A percentile compares a stretch with the other conserved stretches of the same genome.
phyloP scores from a whole-genome alignment of 2,329 filamentous ascomycete genomes.

The Cytospora schulzeri region DNA sequence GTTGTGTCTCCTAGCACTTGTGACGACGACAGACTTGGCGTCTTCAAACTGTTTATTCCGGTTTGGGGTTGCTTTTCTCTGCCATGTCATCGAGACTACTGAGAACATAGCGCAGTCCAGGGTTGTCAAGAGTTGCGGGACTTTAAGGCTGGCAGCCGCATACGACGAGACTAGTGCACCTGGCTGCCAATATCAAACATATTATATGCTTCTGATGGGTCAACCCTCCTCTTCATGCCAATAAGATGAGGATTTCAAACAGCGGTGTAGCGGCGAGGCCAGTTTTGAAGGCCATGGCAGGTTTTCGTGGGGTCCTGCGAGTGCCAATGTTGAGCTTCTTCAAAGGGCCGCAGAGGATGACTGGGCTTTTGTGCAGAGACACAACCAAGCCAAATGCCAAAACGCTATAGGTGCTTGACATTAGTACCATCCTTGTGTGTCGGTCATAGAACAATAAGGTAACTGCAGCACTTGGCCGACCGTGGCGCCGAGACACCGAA shows the following conservation, averaged over 20 bases:
- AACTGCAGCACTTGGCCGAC: not conserved
- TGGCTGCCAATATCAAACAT: not conserved
- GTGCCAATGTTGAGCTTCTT: not conserved
- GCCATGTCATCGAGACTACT: not conserved
- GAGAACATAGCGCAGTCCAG: not conserved
- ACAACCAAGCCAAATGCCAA: not conserved
- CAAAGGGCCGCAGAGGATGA: not conserved
- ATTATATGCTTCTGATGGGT: constrained; percentile 3
- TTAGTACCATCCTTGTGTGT: not conserved
- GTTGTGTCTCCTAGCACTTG: not conserved
- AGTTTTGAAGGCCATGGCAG: not conserved
- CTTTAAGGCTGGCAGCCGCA: constrained; percentile 6
- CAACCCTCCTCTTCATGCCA: not conserved
- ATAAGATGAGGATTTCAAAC: constrained; percentile 2
- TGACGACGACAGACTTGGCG: not conserved
- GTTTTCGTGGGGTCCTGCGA: constrained; percentile 1
- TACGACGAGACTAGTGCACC: not conserved
- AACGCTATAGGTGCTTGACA: not conserved
- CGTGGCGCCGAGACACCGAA: not conserved
- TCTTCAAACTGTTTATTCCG: not conserved
- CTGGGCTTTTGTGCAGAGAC: not conserved
- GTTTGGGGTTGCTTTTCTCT: not conserved
- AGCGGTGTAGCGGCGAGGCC: constrained; percentile 20
- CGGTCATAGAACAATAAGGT: not conserved
- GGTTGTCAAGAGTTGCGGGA: not conserved